Percentiles rank a stretch among this genome's conserved stretches.
Conservation (phyloP, 2,329 filamentous ascomycete species). For the Verticillium nonalfalfae region DNA sequence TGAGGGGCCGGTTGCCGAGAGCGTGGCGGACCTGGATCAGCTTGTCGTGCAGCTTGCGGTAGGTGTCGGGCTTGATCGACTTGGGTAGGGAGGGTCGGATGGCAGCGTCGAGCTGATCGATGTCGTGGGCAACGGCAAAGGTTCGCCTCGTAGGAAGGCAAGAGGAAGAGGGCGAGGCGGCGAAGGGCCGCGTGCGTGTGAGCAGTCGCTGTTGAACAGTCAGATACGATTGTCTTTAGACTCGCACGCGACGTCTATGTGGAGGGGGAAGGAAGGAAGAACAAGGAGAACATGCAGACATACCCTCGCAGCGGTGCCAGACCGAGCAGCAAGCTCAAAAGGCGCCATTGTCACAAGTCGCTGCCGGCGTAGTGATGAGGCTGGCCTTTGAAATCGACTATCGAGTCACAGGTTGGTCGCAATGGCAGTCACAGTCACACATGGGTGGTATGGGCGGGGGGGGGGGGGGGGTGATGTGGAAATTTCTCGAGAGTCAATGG, state of each 20-base stretch:
- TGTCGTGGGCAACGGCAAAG: slow-evolving; percentile 11
- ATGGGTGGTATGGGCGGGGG: slow-evolving; percentile 5
- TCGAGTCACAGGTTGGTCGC: slow-evolving; percentile 1
- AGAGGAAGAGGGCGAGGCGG: slow-evolving; percentile 7
- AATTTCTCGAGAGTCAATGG: slow-evolving; percentile 8
- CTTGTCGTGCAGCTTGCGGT: slow-evolving; percentile 72
- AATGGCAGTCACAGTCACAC: not conserved
- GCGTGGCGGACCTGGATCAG: slow-evolving; percentile 70
- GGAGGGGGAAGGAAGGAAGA: not conserved
- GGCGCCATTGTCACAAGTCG: slow-evolving; percentile 34
- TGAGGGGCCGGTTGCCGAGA: slow-evolving; percentile 63
- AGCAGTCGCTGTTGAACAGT: slow-evolving; percentile 27
- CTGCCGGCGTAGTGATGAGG: not conserved
- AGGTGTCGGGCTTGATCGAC: slow-evolving; percentile 57
- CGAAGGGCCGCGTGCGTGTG: slow-evolving; percentile 10
- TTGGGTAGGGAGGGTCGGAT: slow-evolving; percentile 19
- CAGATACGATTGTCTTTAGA: slow-evolving; percentile 1
- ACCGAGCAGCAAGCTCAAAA: slow-evolving; percentile 43
- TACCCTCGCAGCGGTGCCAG: slow-evolving; percentile 41
- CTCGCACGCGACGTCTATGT: not conserved
- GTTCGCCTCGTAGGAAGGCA: slow-evolving; percentile 10
- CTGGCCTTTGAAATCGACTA: not conserved
- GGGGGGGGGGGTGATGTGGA: not conserved
- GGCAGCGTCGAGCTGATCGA: slow-evolving; percentile 22
- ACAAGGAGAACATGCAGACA: too few relatives aligned